Evolutionary conservation across 148 eudicot species (phyloP).

Genomic region (Rhododendron williamsianum): DNA sequence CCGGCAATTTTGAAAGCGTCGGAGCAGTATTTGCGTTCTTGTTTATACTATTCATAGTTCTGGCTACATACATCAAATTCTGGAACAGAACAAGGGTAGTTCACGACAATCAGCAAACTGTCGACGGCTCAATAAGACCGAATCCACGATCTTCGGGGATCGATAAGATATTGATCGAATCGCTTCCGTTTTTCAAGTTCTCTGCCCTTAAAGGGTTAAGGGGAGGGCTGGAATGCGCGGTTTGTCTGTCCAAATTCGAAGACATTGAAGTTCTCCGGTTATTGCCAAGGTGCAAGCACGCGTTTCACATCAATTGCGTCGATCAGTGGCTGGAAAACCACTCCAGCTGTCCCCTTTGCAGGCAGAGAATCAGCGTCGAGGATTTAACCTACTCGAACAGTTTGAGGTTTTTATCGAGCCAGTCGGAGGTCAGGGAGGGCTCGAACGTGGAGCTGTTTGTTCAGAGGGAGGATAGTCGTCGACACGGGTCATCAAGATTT

Average conservation of each 20-base stretch:
- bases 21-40: slow-evolving; percentile 57
- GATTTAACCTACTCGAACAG: slow-evolving; percentile 38
- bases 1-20: slow-evolving; percentile 48
- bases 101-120: slow-evolving; percentile 9
- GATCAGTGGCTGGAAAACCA: slow-evolving; percentile 71
- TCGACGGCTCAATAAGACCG: slow-evolving; percentile 14
- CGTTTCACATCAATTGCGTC: slow-evolving; percentile 63
- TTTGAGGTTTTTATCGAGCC: slow-evolving; percentile 28
- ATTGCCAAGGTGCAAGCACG: slow-evolving; percentile 75
- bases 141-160: slow-evolving; percentile 49
- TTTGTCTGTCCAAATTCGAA: slow-evolving; percentile 63
- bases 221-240: slow-evolving; percentile 69
- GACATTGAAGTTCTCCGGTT: slow-evolving; percentile 54
- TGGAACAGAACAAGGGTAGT: slow-evolving; percentile 19
- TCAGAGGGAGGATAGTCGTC: slow-evolving; percentile 40
- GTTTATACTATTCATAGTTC: slow-evolving; percentile 42
- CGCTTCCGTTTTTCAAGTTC: slow-evolving; percentile 68
- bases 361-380: slow-evolving; percentile 39
- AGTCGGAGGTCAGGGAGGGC: slow-evolving; percentile 16
- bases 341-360: slow-evolving; percentile 76
- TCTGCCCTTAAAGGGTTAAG: slow-evolving; percentile 55
- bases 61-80: slow-evolving; percentile 49
- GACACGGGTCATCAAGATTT: slow-evolving; percentile 35
- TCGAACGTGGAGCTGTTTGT: slow-evolving; percentile 44
- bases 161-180: slow-evolving; percentile 44